phyloP scores from a whole-genome alignment of 805 yeast species.

The Saccharomyces mikatae region DNA sequence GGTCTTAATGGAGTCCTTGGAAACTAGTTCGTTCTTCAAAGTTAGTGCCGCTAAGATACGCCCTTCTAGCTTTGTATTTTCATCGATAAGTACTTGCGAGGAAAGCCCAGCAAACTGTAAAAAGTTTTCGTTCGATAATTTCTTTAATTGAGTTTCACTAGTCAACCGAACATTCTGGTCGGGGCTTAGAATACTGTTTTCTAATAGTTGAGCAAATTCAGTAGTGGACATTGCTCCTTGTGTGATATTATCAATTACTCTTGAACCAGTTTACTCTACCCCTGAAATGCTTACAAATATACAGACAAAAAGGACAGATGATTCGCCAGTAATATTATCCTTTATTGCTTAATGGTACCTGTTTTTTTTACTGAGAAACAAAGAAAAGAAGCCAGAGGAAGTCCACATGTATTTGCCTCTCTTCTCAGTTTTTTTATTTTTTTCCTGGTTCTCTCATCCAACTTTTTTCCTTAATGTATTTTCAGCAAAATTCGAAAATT shows the following conservation, averaged over 20 bases:
- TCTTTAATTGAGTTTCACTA: constrained; percentile 71
- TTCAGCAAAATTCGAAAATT: not conserved
- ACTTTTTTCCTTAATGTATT: not conserved
- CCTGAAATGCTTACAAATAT: not conserved
- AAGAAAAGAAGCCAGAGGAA: not conserved
- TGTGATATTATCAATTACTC: not conserved
- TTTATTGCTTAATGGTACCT: not conserved
- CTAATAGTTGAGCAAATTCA: constrained; percentile 64
- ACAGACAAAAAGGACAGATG: not conserved
- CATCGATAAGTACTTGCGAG: constrained; percentile 63
- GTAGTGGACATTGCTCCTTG: constrained; percentile 20
- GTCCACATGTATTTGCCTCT: not conserved
- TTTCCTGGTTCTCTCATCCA: not conserved
- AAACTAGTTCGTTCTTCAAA: constrained; percentile 77
- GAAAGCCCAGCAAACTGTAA: constrained; percentile 63
- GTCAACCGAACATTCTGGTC: constrained; percentile 59
- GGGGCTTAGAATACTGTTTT: constrained; percentile 66
- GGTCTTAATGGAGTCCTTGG: constrained; percentile 63
- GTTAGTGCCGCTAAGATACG: constrained; percentile 87
- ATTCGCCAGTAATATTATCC: not conserved
- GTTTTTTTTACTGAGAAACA: not conserved
- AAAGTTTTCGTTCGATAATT: constrained; percentile 68
- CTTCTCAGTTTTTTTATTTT: not conserved
- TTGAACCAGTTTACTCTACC: not conserved
- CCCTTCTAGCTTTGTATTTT: constrained; percentile 60